phyloP scores from a whole-genome alignment of 768 basidiomycete genomes.

The Suillus sp. region DNA sequence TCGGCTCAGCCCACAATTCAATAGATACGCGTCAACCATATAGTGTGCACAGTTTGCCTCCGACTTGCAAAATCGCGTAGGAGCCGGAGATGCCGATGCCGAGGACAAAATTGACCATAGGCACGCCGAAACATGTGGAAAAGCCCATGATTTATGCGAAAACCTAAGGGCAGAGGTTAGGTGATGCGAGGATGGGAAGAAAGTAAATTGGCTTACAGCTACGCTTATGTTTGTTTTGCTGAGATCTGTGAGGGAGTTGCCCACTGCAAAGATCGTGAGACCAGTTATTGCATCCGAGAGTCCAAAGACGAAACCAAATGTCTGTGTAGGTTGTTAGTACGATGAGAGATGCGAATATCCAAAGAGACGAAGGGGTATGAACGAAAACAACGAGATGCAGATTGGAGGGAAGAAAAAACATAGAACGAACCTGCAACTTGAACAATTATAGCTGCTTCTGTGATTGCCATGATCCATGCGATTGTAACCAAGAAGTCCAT shows the following conservation, averaged over 20 bases:
- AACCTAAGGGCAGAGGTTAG: constrained; percentile 42
- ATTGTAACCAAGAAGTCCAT: constrained; percentile 90
- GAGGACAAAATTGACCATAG: constrained; percentile 87
- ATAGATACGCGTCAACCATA: constrained; percentile 73
- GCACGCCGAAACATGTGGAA: constrained; percentile 91
- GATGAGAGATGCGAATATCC: not conserved
- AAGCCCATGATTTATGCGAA: constrained; percentile 95
- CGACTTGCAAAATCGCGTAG: constrained; percentile 70
- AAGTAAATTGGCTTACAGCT: constrained; percentile 54
- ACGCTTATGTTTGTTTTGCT: constrained; percentile 91
- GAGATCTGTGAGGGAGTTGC: constrained; percentile 93
- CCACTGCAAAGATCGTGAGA: constrained; percentile 92
- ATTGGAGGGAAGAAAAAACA: constrained; percentile 1
- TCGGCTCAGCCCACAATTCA: constrained; percentile 85
- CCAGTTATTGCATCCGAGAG: constrained; percentile 97
- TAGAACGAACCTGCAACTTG: constrained; percentile 60
- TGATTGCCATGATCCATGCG: constrained; percentile 98
- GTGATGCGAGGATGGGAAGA: not conserved
- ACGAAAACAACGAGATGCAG: not conserved
- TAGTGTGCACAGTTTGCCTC: constrained; percentile 59
- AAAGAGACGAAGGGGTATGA: not conserved
- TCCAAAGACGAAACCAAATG: constrained; percentile 90
- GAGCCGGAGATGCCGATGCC: constrained; percentile 92
- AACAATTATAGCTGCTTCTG: constrained; percentile 91
- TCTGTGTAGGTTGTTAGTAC: constrained; percentile 46